phyloP scores from a whole-genome alignment of 129 eudicot species.

The Heracleum sosnowskyi region DNA sequence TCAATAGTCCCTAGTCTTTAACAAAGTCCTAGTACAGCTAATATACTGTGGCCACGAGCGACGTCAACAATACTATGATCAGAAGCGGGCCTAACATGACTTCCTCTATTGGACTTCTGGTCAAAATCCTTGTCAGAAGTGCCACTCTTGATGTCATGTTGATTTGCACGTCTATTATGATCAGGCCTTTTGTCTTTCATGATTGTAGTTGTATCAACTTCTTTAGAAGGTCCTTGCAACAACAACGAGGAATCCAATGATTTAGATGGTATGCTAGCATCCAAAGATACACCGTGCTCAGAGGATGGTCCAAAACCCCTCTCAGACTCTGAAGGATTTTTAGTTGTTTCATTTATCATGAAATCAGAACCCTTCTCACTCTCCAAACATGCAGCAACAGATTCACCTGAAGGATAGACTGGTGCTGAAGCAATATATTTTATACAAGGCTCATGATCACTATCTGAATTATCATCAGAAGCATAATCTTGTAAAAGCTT shows the following conservation, averaged over 20 bases:
- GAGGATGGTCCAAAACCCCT: constrained; percentile 6
- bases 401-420: constrained; percentile 21
- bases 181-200: background rate
- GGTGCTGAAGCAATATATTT: constrained; percentile 23
- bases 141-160: constrained; percentile 12
- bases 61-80: too few species aligned
- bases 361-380: background rate
- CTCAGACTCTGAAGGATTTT: constrained; percentile 17
- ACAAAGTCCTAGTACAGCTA: too few species aligned
- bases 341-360: constrained; percentile 2
- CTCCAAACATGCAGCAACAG: constrained; percentile 13
- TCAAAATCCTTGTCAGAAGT: constrained; percentile 5
- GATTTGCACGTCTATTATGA: constrained; percentile 12
- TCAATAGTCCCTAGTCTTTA: too few species aligned
- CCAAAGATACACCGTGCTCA: background rate
- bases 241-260: constrained; percentile 9
- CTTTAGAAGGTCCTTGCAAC: background rate
- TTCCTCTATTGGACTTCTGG: constrained; percentile 15
- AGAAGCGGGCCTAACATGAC: constrained; percentile 14
- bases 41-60: too few species aligned
- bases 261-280: background rate
- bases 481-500: constrained; percentile 34
- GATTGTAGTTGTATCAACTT: background rate
- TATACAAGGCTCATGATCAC: constrained; percentile 24
- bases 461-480: constrained; percentile 30